phyloP scores from a whole-genome alignment of 2,329 filamentous ascomycete species.

The Diaporthe humulicola region DNA sequence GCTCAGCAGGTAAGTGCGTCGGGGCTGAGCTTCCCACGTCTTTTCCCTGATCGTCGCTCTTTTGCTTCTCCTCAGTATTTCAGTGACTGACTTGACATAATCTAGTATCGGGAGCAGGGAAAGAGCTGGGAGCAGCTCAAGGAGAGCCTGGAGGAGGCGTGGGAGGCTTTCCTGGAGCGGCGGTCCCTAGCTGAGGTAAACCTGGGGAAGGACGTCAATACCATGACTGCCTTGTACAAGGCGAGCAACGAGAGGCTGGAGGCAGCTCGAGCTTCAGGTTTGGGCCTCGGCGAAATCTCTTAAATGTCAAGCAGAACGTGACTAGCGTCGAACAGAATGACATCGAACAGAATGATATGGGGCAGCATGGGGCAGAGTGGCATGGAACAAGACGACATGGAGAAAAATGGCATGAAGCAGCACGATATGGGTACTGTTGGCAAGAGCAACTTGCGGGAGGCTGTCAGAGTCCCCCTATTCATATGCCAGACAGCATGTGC shows the following conservation, averaged over 20 bases:
- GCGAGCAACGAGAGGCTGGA: conserved; percentile 18
- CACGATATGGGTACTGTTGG: neutral
- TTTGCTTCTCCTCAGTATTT: neutral
- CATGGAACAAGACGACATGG: neutral
- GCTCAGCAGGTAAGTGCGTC: neutral
- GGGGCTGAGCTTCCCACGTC: too few species aligned
- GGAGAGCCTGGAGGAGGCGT: neutral
- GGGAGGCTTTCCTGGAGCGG: neutral
- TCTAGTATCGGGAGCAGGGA: neutral
- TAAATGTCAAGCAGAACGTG: neutral
- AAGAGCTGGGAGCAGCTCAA: neutral
- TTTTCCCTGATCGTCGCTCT: too few species aligned
- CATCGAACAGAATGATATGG: neutral
- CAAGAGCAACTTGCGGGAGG: neutral
- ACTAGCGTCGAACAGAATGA: neutral
- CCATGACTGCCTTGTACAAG: neutral
- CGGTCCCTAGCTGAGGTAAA: neutral
- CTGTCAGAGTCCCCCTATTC: neutral
- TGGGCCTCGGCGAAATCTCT: neutral
- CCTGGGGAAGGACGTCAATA: neutral
- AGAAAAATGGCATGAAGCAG: neutral
- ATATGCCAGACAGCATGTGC: neutral
- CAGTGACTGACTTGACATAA: neutral
- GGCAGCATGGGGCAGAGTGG: too few species aligned
- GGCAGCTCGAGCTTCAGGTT: neutral